Evolutionary conservation across 2,329 filamentous ascomycete species (phyloP).

Genomic region (Diplodia seriata): DNA sequence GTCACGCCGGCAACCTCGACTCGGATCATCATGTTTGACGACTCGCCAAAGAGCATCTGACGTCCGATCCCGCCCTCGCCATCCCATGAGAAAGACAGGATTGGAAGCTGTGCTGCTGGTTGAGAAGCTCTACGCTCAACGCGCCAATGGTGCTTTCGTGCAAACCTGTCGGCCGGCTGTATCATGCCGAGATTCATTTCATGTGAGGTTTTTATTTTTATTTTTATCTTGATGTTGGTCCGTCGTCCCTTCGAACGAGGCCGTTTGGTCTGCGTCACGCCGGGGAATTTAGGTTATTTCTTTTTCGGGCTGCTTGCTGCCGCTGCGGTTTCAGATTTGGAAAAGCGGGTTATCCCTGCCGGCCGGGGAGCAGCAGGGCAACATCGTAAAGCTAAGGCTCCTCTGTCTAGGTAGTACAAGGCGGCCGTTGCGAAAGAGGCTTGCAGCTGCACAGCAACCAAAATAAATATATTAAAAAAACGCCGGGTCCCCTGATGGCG

Average conservation of each 20-base stretch:
- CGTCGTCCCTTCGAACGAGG: conserved; percentile 6
- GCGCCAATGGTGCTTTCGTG: not conserved
- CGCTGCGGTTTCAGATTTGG: conserved; percentile 22
- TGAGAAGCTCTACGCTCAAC: not conserved
- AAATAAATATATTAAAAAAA: not conserved
- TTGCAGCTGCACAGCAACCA: conserved; percentile 12
- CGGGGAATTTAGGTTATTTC: conserved; percentile 20
- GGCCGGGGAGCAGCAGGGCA: conserved; percentile 1
- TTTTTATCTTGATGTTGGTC: not conserved
- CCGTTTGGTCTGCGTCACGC: conserved; percentile 23
- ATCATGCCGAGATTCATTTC: not conserved
- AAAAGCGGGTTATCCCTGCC: conserved; percentile 1
- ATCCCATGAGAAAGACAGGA: not conserved
- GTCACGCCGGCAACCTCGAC: not conserved
- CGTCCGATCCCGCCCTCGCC: not conserved
- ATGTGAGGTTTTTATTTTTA: not conserved
- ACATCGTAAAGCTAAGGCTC: conserved; percentile 11
- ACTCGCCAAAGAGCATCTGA: not conserved
- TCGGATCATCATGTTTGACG: conserved; percentile 2
- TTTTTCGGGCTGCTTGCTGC: conserved; percentile 13
- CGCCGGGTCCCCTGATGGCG: not conserved
- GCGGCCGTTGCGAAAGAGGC: conserved; percentile 25
- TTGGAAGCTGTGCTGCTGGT: not conserved
- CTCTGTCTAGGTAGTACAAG: not conserved
- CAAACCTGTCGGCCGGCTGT: not conserved